phyloP scores from a whole-genome alignment of 1,284 basidiomycete genomes.

The Microbotryum saponariae region DNA sequence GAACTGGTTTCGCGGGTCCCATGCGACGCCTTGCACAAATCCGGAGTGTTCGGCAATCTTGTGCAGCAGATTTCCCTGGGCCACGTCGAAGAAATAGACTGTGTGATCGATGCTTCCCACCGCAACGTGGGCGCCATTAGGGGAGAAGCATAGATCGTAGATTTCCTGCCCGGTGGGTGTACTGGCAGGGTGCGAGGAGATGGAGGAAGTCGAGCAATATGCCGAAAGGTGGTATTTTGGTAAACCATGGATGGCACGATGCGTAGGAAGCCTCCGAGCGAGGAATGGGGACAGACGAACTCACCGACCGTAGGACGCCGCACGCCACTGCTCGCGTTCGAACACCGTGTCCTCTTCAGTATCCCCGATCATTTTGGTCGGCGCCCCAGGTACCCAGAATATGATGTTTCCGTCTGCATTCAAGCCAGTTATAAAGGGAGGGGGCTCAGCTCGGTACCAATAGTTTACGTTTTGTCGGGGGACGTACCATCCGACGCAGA shows the following conservation, averaged over 20 bases:
- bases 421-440: neutral
- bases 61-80: slow-evolving; percentile 65
- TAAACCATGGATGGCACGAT: neutral
- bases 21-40: slow-evolving; percentile 92
- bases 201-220: slow-evolving; percentile 3
- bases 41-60: slow-evolving; percentile 85
- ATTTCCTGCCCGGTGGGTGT: slow-evolving; percentile 63
- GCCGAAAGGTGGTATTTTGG: neutral
- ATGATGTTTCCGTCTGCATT: slow-evolving; percentile 86
- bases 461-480: neutral
- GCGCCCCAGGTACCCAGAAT: slow-evolving; percentile 79
- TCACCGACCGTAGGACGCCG: slow-evolving; percentile 65
- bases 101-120: slow-evolving; percentile 95
- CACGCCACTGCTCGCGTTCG: slow-evolving; percentile 94
- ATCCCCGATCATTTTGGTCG: slow-evolving; percentile 63
- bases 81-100: slow-evolving; percentile 70
- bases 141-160: slow-evolving; percentile 96
- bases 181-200: neutral
- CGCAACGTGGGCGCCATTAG: slow-evolving; percentile 84
- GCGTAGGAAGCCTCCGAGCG: neutral
- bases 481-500: slow-evolving; percentile 85
- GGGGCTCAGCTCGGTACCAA: slow-evolving; percentile 1
- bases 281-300: slow-evolving; percentile 48
- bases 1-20: slow-evolving; percentile 91
- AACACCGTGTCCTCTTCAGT: slow-evolving; percentile 70